Conservation (phyloP, 2,329 filamentous ascomycete genomes). For the Trichoderma aggressivum region DNA sequence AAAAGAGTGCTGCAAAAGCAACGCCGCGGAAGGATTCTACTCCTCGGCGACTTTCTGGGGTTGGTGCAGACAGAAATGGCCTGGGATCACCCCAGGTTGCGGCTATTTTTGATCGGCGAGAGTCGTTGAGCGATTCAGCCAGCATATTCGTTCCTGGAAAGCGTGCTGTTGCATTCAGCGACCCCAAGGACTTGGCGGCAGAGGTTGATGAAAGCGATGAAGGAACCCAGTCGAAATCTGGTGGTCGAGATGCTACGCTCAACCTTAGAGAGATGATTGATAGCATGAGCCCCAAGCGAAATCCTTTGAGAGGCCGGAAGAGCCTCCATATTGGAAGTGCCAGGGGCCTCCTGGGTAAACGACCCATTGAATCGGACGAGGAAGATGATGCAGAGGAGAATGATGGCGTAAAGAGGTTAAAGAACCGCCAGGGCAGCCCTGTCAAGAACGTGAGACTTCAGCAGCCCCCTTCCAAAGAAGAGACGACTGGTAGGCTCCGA, state of each 20-base stretch:
- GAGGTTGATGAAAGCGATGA: slow-evolving; percentile 64
- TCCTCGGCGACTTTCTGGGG: slow-evolving; percentile 52
- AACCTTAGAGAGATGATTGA: slow-evolving; percentile 75
- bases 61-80: slow-evolving; percentile 67
- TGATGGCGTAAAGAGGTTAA: slow-evolving; percentile 65
- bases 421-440: slow-evolving; percentile 68
- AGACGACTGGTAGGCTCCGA: slow-evolving; percentile 59
- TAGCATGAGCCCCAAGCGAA: slow-evolving; percentile 73
- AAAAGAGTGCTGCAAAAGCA: slow-evolving; percentile 27
- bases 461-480: slow-evolving; percentile 64
- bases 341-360: slow-evolving; percentile 69
- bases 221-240: slow-evolving; percentile 56
- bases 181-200: slow-evolving; percentile 59
- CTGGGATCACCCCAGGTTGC: slow-evolving; percentile 73
- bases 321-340: slow-evolving; percentile 74
- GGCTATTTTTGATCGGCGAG: slow-evolving; percentile 66
- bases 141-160: slow-evolving; percentile 58
- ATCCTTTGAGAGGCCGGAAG: slow-evolving; percentile 63
- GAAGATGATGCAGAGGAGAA: slow-evolving; percentile 58
- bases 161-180: slow-evolving; percentile 57
- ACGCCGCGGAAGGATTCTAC: slow-evolving; percentile 53
- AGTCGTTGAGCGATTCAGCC: slow-evolving; percentile 67
- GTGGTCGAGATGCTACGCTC: slow-evolving; percentile 59
- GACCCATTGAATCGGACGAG: slow-evolving; percentile 67
- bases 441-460: slow-evolving; percentile 72